Percentiles rank a stretch among this genome's conserved stretches.
Evolutionary conservation across 139 green algal genomes (phyloP).

Genomic region (Chlamydomonas sphaeroides): DNA sequence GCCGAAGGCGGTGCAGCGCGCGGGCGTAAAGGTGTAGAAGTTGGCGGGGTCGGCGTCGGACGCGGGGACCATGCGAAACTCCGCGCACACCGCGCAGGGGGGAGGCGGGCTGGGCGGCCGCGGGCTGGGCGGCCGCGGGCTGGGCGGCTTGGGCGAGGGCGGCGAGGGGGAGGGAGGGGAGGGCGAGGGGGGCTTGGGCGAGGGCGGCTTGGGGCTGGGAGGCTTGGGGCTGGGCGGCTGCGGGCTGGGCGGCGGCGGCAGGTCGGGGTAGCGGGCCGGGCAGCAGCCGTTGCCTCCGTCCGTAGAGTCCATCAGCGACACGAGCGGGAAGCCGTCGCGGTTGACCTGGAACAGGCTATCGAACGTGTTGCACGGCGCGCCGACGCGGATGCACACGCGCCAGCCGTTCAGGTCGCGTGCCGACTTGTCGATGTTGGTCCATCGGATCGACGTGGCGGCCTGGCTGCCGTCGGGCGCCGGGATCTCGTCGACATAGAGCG

Average conservation of each 20-base stretch:
- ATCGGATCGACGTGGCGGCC: neutral
- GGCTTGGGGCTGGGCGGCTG: neutral
- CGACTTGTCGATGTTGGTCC: neutral
- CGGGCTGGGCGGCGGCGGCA: neutral
- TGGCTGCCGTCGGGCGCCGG: too few relatives aligned
- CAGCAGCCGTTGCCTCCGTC: slow-evolving; percentile 9
- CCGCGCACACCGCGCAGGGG: neutral
- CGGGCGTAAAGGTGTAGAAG: neutral
- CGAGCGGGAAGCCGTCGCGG: neutral
- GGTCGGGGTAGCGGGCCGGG: neutral
- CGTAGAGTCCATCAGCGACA: neutral
- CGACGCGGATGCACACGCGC: neutral
- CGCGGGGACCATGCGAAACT: neutral
- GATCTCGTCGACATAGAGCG: neutral
- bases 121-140: neutral
- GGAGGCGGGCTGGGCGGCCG: neutral
- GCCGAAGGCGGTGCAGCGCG: neutral
- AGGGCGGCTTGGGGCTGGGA: neutral
- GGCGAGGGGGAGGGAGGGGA: neutral
- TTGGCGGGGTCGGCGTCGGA: neutral
- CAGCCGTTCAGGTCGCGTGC: neutral
- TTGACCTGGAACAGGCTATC: neutral
- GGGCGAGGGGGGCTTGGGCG: neutral
- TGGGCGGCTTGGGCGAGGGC: neutral
- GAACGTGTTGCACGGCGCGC: neutral